A percentile compares a stretch with the other conserved stretches of the same genome.
Evolutionary conservation across 306 rosid species (phyloP).

Genomic region (Quercus robur): DNA sequence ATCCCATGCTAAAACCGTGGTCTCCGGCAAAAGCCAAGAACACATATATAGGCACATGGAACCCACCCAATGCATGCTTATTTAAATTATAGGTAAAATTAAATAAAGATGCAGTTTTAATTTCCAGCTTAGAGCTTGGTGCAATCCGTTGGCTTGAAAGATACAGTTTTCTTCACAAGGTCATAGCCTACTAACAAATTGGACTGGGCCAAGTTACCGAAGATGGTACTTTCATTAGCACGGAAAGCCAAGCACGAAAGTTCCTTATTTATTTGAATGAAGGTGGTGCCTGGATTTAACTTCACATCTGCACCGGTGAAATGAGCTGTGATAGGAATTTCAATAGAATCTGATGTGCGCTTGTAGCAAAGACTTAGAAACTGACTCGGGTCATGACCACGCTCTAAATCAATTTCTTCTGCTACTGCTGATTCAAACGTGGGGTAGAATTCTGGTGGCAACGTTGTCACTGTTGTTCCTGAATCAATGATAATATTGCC

Average conservation of each 20-base stretch:
- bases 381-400: background rate
- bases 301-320: constrained; percentile 37
- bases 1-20: no score
- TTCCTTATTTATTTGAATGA: constrained; percentile 15
- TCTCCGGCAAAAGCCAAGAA: no score
- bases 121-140: no score
- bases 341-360: background rate
- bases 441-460: no score
- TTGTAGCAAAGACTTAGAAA: constrained; percentile 23
- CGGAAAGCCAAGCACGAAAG: constrained; percentile 45
- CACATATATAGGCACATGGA: no score
- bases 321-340: constrained; percentile 31
- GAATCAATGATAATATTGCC: constrained; percentile 18
- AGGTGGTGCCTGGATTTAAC: constrained; percentile 25
- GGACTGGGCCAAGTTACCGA: constrained; percentile 36
- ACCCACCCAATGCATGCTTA: no score
- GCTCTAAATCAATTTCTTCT: background rate
- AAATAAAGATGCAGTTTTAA: no score
- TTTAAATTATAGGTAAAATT: no score
- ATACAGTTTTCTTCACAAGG: no score
- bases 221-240: background rate
- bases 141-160: no score
- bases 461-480: no score
- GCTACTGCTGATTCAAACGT: background rate
- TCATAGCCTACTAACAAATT: no score